Base-by-base conservation (phyloP, 2,329 filamentous ascomycete genomes). In the Fusarium buxicola region DNA sequence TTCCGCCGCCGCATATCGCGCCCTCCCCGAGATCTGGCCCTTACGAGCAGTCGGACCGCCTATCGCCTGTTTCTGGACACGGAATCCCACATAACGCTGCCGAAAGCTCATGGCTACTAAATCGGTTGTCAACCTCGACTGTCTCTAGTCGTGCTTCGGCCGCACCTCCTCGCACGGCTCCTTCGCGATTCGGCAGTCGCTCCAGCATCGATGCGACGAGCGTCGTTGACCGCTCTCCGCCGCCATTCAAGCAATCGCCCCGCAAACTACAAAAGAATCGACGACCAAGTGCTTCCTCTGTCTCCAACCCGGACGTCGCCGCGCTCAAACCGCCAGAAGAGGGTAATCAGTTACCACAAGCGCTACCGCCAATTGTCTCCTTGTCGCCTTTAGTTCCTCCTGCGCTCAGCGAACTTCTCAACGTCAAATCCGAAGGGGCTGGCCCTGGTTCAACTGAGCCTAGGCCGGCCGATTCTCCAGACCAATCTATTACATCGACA, bases 51-150 rank as follows among this genome's bases (percentile, higher is more conserved):
- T 63, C 63, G 52, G 50, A 58, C 59, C 60, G 58, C 53, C 57
- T 69, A 25, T 66, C 60, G 34, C 66, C 66, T 18, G 40, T 41
- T 48, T 47, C 57, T 50, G 58, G 40, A 11, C 32, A 57, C 36
- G 44, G 54, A 47, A 73, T 72, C 50, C 74, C 73, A 59, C 59
- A 75, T 60, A 79, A 69, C 61, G 53, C 65, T 39, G 55, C 75
- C 69, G 81, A 84, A 54, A 74, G 76, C 39, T 76, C 81, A 35
- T 80, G 79, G 70, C 81, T 80, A 61, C 76, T 82, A 58, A 82
- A 85, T 69, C 80, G 82, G 69, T 84, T 82, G 82, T 84, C 83
- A 36, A 75, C 77, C 16, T 86, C 84, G 12, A 84, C 83, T 46
- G 71, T 75, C 8, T 85, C 83, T 36, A 85, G 80, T 58, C 79